Evolutionary conservation across 2,329 filamentous ascomycete genomes (phyloP).

Genomic region (Endothia cerciana): DNA sequence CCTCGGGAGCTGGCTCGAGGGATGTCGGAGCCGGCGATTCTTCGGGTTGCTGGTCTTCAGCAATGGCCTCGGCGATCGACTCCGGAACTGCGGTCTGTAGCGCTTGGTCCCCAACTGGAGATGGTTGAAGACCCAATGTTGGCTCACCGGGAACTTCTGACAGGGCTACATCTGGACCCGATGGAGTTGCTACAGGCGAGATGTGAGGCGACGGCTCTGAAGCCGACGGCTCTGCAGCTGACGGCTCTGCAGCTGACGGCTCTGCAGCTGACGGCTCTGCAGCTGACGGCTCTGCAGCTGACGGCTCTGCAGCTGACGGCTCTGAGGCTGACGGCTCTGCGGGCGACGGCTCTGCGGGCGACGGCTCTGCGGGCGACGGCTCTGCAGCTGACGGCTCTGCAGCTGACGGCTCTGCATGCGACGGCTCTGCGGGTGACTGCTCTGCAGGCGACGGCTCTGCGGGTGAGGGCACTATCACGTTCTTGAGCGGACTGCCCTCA

Average conservation of each 20-base stretch:
- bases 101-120: constrained; percentile 10
- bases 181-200: background rate
- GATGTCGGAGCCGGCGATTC: constrained; percentile 14
- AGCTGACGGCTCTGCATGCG: constrained; percentile 17
- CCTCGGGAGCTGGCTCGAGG: constrained; percentile 7
- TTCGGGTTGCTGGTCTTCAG: constrained; percentile 10
- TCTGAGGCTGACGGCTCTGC: constrained; percentile 44
- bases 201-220: constrained; percentile 25
- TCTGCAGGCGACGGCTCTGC: constrained; percentile 38
- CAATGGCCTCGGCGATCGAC: background rate
- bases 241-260: constrained; percentile 38
- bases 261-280: constrained; percentile 39
- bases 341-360: constrained; percentile 47
- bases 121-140: constrained; percentile 23
- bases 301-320: constrained; percentile 48
- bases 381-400: constrained; percentile 49
- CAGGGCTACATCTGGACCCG: constrained; percentile 5
- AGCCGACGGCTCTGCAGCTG: constrained; percentile 46
- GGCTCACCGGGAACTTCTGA: constrained; percentile 20
- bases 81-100: constrained; percentile 10
- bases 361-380: constrained; percentile 33
- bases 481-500: constrained; percentile 59
- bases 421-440: constrained; percentile 49
- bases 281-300: constrained; percentile 42
- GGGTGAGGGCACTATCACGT: constrained; percentile 53